A percentile compares a stretch with the other conserved stretches of the same genome.
Evolutionary conservation across 495 filamentous ascomycete species (phyloP).

Genomic region (Penicillium arizonense): DNA sequence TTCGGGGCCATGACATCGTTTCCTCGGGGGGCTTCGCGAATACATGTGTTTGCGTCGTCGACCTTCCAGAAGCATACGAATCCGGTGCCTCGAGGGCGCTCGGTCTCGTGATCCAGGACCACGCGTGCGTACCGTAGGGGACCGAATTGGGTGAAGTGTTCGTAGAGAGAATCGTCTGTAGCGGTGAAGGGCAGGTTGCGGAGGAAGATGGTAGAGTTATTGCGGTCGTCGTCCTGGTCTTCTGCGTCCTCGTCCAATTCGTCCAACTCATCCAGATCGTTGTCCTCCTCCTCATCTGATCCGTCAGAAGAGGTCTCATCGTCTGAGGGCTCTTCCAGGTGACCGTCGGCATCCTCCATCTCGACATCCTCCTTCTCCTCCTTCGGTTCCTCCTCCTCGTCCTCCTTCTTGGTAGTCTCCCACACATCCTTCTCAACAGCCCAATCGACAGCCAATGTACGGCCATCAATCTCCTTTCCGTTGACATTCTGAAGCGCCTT

Average conservation of each 20-base stretch:
- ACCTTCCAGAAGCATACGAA: constrained; percentile 89
- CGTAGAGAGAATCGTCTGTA: constrained; percentile 73
- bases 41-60: constrained; percentile 69
- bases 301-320: constrained; percentile 23
- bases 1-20: constrained; percentile 33
- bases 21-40: constrained; percentile 66
- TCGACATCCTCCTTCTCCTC: constrained; percentile 31
- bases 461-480: constrained; percentile 84
- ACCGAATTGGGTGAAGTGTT: constrained; percentile 84
- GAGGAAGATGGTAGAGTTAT: constrained; percentile 79
- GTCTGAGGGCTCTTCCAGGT: constrained; percentile 21
- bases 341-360: constrained; percentile 36
- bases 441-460: constrained; percentile 90
- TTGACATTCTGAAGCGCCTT: constrained; percentile 82
- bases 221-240: constrained; percentile 52
- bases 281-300: constrained; percentile 30
- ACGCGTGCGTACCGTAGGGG: constrained; percentile 81
- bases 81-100: constrained; percentile 83
- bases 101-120: constrained; percentile 80
- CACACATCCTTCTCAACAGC: constrained; percentile 88
- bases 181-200: constrained; percentile 90
- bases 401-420: constrained; percentile 57
- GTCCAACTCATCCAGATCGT: constrained; percentile 21
- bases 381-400: constrained; percentile 30
- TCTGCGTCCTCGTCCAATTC: constrained; percentile 50